Percentiles rank a stretch among this genome's conserved stretches.
These are phyloP conservation scores for Parmales sp. DNA, from an alignment of 108 stramenopile species.

Conservation along the genomic window DNA sequence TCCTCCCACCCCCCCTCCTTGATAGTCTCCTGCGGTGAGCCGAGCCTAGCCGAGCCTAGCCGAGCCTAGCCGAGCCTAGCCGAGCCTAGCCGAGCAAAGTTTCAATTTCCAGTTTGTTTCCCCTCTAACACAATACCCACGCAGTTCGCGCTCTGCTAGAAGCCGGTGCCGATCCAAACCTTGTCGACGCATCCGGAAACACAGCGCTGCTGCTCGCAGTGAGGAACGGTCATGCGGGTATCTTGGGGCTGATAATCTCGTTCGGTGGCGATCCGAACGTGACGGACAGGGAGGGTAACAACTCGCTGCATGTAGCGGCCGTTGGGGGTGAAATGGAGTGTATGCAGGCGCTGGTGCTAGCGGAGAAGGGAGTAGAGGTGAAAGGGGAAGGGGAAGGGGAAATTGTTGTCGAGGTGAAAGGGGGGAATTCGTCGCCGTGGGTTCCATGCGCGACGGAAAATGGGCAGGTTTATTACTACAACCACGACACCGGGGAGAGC, in stretches of 20 bases:
- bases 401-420: neutral
- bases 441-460: conserved; percentile 4
- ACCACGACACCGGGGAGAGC: neutral
- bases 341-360: neutral
- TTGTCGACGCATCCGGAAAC: neutral
- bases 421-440: neutral
- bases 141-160: neutral
- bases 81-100: neutral
- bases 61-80: neutral
- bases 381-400: neutral
- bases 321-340: neutral
- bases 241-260: neutral
- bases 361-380: neutral
- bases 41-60: no score
- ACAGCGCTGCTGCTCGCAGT: neutral
- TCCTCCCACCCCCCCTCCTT: no score
- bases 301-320: neutral
- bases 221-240: neutral
- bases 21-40: no score
- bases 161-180: neutral
- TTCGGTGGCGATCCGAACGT: neutral
- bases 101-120: neutral
- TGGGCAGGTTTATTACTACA: conserved; percentile 3
- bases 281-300: neutral
- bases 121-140: neutral